Conservation (phyloP, 176 grass and related monocot genomes). For the Avena insularis region DNA sequence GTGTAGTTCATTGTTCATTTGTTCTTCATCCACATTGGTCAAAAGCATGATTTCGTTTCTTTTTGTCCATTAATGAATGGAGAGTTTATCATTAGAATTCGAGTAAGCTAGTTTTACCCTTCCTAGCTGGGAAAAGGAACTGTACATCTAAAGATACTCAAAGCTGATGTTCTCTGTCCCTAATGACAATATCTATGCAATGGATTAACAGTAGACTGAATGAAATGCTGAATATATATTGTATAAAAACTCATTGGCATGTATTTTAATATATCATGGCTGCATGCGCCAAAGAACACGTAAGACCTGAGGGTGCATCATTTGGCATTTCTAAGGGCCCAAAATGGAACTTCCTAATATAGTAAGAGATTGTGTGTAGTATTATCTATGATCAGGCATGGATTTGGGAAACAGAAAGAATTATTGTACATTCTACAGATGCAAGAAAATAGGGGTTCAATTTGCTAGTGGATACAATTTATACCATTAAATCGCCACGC, state of each 20-base stretch:
- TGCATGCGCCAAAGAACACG: background rate
- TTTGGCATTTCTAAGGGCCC: background rate
- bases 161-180: constrained; percentile 2
- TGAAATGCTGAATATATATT: background rate
- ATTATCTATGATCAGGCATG: background rate
- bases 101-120: background rate
- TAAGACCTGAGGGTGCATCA: background rate
- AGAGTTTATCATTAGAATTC: background rate
- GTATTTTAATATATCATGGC: background rate
- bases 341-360: background rate
- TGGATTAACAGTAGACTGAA: constrained; percentile 1
- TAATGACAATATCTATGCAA: background rate
- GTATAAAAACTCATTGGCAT: background rate
- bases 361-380: constrained; percentile 2
- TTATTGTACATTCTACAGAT: background rate
- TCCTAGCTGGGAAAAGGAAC: background rate
- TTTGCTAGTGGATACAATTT: background rate
- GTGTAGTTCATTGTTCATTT: background rate
- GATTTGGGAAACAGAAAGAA: background rate
- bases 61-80: constrained; percentile 3
- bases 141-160: background rate
- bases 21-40: background rate
- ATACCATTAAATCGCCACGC: background rate
- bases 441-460: background rate
- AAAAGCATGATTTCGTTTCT: background rate